Conservation (phyloP, 768 basidiomycete species). For the Lentinula detonsa region DNA sequence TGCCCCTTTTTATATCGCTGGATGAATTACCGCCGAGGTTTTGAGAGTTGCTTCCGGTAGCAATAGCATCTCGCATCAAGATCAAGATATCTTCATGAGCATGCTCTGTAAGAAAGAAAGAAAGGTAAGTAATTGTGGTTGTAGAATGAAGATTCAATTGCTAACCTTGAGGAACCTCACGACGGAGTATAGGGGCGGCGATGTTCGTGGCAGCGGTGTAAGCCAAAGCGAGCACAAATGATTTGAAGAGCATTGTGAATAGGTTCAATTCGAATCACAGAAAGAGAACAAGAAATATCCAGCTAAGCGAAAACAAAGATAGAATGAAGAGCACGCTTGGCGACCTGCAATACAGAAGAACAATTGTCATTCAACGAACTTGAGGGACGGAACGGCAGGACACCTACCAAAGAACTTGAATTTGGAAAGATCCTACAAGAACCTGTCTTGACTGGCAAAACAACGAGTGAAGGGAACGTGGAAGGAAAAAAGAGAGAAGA, state of each 20-base stretch:
- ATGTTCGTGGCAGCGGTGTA: conserved; percentile 24
- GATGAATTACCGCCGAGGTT: conserved; percentile 25
- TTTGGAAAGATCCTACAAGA: conserved; percentile 32
- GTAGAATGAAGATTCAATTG: not conserved
- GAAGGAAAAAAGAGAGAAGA: not conserved
- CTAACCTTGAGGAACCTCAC: conserved; percentile 62
- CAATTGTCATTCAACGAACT: not conserved
- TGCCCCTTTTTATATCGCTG: not conserved
- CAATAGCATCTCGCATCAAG: conserved; percentile 39
- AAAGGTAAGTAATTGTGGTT: conserved; percentile 4
- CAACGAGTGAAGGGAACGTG: conserved; percentile 13
- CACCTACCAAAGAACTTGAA: conserved; percentile 24
- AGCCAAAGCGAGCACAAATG: conserved; percentile 28
- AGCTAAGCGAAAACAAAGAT: conserved; percentile 17
- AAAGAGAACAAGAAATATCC: conserved; percentile 14
- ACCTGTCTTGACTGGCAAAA: conserved; percentile 46
- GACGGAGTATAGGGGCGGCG: conserved; percentile 38
- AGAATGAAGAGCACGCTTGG: conserved; percentile 17
- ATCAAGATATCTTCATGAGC: conserved; percentile 56
- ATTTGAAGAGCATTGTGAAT: conserved; percentile 31
- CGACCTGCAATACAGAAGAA: conserved; percentile 15
- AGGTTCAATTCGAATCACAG: conserved; percentile 10
- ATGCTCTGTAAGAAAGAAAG: conserved; percentile 38
- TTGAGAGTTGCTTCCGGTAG: conserved; percentile 48
- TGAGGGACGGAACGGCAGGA: not conserved